These are phyloP conservation scores for Inonotus obliquus DNA, from an alignment of 1,284 basidiomycete species.

Conservation along the genomic window DNA sequence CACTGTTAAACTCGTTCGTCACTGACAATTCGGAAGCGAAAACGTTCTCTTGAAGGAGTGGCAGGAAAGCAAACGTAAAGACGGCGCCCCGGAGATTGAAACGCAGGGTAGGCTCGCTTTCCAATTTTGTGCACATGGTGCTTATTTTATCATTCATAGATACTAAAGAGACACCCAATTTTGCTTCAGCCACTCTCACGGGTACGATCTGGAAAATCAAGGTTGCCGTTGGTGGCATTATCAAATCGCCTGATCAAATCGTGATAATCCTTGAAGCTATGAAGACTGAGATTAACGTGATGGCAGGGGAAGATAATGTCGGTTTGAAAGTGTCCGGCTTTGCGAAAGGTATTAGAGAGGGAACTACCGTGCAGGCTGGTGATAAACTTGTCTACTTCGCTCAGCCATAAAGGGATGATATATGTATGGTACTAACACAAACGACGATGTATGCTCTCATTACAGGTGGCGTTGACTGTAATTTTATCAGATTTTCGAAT, in stretches of 20 bases:
- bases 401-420: neutral
- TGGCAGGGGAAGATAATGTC: constrained; percentile 40
- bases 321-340: constrained; percentile 40
- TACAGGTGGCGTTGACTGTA: neutral
- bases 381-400: constrained; percentile 37
- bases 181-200: constrained; percentile 41
- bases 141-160: constrained; percentile 5
- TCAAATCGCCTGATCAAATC: constrained; percentile 43
- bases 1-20: neutral
- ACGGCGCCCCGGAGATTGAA: neutral
- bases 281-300: constrained; percentile 62
- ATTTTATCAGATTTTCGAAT: neutral
- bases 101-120: neutral
- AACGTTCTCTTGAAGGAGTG: constrained; percentile 31
- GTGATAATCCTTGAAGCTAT: constrained; percentile 64
- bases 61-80: constrained; percentile 24
- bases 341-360: constrained; percentile 38
- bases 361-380: constrained; percentile 39
- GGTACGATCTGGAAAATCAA: constrained; percentile 58
- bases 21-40: constrained; percentile 27
- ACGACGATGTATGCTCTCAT: neutral
- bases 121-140: neutral
- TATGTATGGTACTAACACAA: neutral
- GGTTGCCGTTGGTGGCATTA: constrained; percentile 38
- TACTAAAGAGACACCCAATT: constrained; percentile 18